A percentile compares a stretch with the other conserved stretches of the same genome.
phyloP scores from a whole-genome alignment of 352 stramenopile species.

The Pythium phragmitis region DNA sequence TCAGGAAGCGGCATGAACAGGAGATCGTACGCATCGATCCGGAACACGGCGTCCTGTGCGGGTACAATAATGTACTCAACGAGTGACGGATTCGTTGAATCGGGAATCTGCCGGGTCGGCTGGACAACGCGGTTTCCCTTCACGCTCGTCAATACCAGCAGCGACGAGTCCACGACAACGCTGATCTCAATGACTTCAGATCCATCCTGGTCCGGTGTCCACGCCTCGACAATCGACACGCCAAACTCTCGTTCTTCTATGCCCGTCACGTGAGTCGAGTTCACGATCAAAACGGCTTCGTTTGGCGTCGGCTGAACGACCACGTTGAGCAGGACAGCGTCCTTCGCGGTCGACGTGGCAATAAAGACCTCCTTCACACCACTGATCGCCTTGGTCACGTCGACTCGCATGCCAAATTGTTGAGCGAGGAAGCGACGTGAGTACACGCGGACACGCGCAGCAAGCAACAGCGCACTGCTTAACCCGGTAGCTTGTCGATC shows the following conservation, averaged over 20 bases:
- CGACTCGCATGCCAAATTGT: slow-evolving; percentile 10
- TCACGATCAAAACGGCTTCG: slow-evolving; percentile 31
- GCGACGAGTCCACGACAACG: slow-evolving; percentile 1
- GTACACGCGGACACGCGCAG: background rate
- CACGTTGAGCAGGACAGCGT: background rate
- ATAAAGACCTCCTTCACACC: background rate
- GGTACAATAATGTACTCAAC: background rate
- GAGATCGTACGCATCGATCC: slow-evolving; percentile 4
- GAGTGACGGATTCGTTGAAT: background rate
- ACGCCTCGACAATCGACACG: slow-evolving; percentile 37
- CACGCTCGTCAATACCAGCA: slow-evolving; percentile 5
- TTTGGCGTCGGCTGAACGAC: slow-evolving; percentile 28
- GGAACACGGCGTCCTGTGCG: background rate
- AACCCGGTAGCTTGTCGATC: background rate
- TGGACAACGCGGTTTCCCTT: background rate
- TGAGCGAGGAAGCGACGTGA: slow-evolving; percentile 7
- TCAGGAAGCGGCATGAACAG: slow-evolving; percentile 22
- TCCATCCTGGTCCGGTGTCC: slow-evolving; percentile 43
- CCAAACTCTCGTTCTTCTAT: slow-evolving; percentile 31
- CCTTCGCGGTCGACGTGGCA: background rate
- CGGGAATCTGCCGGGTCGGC: background rate
- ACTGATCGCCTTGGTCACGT: background rate
- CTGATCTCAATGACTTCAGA: slow-evolving; percentile 49
- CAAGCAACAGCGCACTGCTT: background rate
- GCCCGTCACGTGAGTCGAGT: slow-evolving; percentile 25